Conservation (phyloP, 352 stramenopile genomes). For the Phytopythium aichiense region DNA sequence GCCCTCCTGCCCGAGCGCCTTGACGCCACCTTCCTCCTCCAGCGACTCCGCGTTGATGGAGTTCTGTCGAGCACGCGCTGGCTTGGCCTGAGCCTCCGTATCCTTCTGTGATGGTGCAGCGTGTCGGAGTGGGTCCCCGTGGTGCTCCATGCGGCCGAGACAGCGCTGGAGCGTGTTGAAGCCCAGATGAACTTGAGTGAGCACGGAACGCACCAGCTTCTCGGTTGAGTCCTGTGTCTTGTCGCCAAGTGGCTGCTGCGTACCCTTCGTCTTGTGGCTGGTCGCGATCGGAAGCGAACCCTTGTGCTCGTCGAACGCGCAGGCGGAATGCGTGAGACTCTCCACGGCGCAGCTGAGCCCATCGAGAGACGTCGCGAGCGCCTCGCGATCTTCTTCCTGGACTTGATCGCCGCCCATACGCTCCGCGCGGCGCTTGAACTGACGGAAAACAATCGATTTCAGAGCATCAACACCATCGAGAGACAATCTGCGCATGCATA, state of each 20-base stretch:
- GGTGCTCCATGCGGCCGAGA: background rate
- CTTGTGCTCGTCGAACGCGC: slow-evolving; percentile 3
- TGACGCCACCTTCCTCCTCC: background rate
- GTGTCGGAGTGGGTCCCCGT: background rate
- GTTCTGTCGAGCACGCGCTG: background rate
- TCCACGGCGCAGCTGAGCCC: slow-evolving; percentile 1
- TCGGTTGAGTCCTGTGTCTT: slow-evolving; percentile 1
- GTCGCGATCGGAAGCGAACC: background rate
- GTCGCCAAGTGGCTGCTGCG: background rate
- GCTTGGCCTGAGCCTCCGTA: background rate
- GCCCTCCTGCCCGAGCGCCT: background rate
- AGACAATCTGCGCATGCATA: background rate
- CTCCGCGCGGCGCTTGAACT: background rate
- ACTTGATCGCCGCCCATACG: background rate
- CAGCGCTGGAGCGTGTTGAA: slow-evolving; percentile 4
- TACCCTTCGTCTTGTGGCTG: background rate
- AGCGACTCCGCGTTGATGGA: background rate
- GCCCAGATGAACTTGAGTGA: background rate
- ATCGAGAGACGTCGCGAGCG: slow-evolving; percentile 2
- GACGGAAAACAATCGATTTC: background rate
- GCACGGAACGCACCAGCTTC: slow-evolving; percentile 1
- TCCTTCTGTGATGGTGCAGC: background rate
- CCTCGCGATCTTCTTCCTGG: slow-evolving; percentile 4
- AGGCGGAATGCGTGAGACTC: slow-evolving; percentile 2
- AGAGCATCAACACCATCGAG: background rate